Conservation (phyloP, 441 rosid species). For the Eutrema salsugineum region DNA sequence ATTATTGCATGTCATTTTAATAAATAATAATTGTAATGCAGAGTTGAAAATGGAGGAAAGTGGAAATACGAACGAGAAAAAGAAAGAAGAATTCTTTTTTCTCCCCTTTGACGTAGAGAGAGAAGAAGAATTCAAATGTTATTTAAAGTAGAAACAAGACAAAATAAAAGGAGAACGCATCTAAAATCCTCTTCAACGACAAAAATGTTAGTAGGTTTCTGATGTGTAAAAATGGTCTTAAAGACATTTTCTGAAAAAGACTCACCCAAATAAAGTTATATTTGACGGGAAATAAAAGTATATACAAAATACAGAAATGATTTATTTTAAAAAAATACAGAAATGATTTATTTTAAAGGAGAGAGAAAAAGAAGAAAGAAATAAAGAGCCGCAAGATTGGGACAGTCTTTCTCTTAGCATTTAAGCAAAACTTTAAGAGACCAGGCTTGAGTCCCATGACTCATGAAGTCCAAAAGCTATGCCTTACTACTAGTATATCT, state of each 20-base stretch:
- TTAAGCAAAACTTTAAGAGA: conserved; percentile 26
- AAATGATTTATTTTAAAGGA: neutral
- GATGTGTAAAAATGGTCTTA: conserved; percentile 37
- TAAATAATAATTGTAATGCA: neutral
- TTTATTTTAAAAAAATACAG: neutral
- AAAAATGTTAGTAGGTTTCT: conserved; percentile 30
- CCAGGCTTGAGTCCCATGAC: conserved; percentile 22
- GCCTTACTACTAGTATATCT: neutral
- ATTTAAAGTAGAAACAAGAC: conserved; percentile 34
- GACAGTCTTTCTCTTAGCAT: conserved; percentile 31
- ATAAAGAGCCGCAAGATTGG: conserved; percentile 1
- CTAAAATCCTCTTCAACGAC: conserved; percentile 25
- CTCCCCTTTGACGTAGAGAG: no score
- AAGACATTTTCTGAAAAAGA: conserved; percentile 28
- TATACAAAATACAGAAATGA: neutral
- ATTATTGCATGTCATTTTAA: neutral
- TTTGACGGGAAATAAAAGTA: conserved; percentile 1
- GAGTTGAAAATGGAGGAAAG: conserved; percentile 22
- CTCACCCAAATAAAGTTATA: conserved; percentile 11
- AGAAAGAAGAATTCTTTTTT: conserved; percentile 2
- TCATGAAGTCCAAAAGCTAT: conserved; percentile 15
- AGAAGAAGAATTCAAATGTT: conserved; percentile 10
- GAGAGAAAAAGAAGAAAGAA: neutral
- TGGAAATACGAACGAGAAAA: neutral
- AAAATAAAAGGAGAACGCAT: conserved; percentile 16